Evolutionary conservation across 2,329 filamentous ascomycete genomes (phyloP).

Genomic region (Neofusicoccum kwambonambiense): DNA sequence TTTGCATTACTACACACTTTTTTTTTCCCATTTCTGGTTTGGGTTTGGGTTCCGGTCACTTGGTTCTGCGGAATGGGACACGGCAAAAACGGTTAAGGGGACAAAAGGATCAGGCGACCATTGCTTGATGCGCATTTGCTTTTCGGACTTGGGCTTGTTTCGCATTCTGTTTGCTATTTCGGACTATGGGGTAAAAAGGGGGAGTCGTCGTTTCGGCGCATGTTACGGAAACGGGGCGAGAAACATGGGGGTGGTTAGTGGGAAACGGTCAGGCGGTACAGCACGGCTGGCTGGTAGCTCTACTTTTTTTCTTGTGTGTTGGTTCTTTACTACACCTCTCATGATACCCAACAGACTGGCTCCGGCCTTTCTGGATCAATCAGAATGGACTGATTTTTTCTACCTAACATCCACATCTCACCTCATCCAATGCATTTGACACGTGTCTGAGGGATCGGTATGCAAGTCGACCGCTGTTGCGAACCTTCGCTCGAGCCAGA

Average conservation of each 20-base stretch:
- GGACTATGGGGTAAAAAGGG: background rate
- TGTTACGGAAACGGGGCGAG: background rate
- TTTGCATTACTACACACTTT: slow-evolving; percentile 8
- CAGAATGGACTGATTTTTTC: background rate
- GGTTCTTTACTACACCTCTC: background rate
- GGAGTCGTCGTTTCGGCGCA: background rate
- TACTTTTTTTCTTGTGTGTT: background rate
- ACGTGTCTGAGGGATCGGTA: background rate
- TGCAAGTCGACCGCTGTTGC: background rate
- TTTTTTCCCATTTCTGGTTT: background rate
- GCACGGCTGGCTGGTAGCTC: background rate
- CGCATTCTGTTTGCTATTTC: background rate
- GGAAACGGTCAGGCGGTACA: background rate
- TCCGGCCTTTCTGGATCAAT: background rate
- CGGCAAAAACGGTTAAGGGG: slow-evolving; percentile 3
- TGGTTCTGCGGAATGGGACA: background rate
- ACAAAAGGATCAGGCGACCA: background rate
- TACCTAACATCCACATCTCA: background rate
- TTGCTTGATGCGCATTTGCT: background rate
- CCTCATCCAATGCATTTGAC: slow-evolving; percentile 6
- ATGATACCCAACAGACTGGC: slow-evolving; percentile 12
- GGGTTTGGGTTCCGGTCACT: background rate
- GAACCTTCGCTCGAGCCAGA: background rate
- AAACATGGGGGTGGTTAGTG: background rate
- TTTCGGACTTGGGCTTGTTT: background rate